Conservation (phyloP, 2,329 filamentous ascomycete genomes). For the Didymella glomerata region DNA sequence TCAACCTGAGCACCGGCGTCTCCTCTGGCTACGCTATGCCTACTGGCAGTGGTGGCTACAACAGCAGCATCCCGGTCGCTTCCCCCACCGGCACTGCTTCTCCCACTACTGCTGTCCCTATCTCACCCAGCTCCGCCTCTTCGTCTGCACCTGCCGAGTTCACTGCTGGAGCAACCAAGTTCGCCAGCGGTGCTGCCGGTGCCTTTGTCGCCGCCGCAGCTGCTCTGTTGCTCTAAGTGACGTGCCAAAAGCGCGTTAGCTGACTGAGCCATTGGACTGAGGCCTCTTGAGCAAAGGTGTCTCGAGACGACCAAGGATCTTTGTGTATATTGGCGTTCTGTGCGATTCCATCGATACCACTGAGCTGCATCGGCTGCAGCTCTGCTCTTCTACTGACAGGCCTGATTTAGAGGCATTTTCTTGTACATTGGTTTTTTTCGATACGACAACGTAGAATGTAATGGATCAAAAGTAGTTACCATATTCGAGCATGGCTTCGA, state of each 20-base stretch:
- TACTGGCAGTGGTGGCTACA: slow-evolving; percentile 28
- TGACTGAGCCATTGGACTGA: slow-evolving; percentile 3
- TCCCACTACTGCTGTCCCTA: slow-evolving; percentile 23
- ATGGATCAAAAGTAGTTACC: slow-evolving; percentile 11
- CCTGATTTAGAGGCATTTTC: slow-evolving; percentile 18
- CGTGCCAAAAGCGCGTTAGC: slow-evolving; percentile 1
- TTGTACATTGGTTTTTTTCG: slow-evolving; percentile 25
- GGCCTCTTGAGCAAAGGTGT: slow-evolving; percentile 2
- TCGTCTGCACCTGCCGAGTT: slow-evolving; percentile 28
- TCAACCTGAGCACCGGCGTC: slow-evolving; percentile 24
- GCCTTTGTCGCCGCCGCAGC: slow-evolving; percentile 33
- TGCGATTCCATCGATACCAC: slow-evolving; percentile 32
- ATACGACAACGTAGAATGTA: slow-evolving; percentile 9
- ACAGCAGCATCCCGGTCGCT: slow-evolving; percentile 16
- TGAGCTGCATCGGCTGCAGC: slow-evolving; percentile 2
- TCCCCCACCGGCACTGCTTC: slow-evolving; percentile 17
- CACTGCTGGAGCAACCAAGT: slow-evolving; percentile 31
- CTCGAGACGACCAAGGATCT: background rate
- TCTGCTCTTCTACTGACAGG: slow-evolving; percentile 14
- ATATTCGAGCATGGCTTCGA: background rate
- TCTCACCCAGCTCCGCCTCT: slow-evolving; percentile 26
- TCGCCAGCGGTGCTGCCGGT: slow-evolving; percentile 33
- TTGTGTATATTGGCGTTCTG: slow-evolving; percentile 29
- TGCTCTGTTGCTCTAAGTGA: slow-evolving; percentile 38
- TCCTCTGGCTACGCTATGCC: slow-evolving; percentile 23